Evolutionary conservation across 2,329 filamentous ascomycete genomes (phyloP), one percentile per base, ranked within the genome.

Genomic region (Allantophomopsis lycopodina): DNA sequence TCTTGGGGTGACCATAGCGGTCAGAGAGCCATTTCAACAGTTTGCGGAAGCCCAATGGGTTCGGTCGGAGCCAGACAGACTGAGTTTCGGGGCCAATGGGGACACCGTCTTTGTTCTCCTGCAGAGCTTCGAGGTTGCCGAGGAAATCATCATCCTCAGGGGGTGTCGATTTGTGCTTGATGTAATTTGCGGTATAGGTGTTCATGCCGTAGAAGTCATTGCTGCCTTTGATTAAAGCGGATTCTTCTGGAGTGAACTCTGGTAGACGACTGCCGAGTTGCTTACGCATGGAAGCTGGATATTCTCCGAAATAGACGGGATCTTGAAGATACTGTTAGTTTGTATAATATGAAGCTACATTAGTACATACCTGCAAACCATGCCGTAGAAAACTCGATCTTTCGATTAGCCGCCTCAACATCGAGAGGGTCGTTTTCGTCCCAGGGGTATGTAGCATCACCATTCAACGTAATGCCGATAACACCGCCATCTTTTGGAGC

Each of bases 131-230:
- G 30, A 93, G 63, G 58, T 93, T 82, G 39, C 86, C 86, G 11
- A 75, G 63, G 59, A 76, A 76, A 62, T 94, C 85, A 38, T 81
- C 69, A 4, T 65, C 63, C 1, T 72, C 67, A 0, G 83, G 62
- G 36, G 69, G 62, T 6, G 69, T 71, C 7, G 71, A 68, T 53
- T 76, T 74, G 62, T 88, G 79, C 58, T 77, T 79, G 63, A 93
- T 78, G 63, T 83, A 93, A 68, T 91, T 84, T 54, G 84, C 81
- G 38, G 83, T 88, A 67, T 94, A 94, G 68, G 87, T 82, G 67
- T 94, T 93, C 83, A 89, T 89, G 58, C 84, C 86, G 60, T 93
- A 93, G 62, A 93, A 93, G 65, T 93, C 86, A 59, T 91, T 91
- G 55, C 79, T 85, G n/a, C 83, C 84, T 53, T 80, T 69, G 35